Evolutionary conservation across 2,329 filamentous ascomycete species (phyloP).

Genomic region (Tolypocladium cylindrosporum): DNA sequence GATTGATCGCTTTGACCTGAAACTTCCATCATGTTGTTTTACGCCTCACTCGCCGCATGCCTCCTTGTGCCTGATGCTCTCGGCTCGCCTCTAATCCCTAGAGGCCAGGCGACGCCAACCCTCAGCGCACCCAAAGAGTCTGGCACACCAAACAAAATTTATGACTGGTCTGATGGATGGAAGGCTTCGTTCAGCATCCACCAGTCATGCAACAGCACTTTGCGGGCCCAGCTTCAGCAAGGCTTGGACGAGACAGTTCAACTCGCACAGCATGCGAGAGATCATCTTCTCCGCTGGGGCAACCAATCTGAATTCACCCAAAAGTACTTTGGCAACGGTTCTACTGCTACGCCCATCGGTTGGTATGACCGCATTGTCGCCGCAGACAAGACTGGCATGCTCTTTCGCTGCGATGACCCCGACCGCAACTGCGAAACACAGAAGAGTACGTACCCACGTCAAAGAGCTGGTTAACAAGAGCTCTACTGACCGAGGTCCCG

Average conservation of each 20-base stretch:
- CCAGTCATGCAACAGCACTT: too few species aligned
- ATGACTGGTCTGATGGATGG: too few species aligned
- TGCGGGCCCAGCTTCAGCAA: too few species aligned
- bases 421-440: slow-evolving; percentile 52
- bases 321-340: slow-evolving; percentile 56
- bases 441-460: slow-evolving; percentile 23
- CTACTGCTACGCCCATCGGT: slow-evolving; percentile 48
- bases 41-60: slow-evolving; percentile 22
- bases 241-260: too few species aligned
- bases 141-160: too few species aligned
- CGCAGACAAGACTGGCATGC: slow-evolving; percentile 43
- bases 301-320: slow-evolving; percentile 47
- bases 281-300: slow-evolving; percentile 50
- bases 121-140: too few species aligned
- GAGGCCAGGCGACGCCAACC: too few species aligned
- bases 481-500: neutral
- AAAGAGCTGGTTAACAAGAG: neutral
- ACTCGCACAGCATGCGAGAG: slow-evolving; percentile 18
- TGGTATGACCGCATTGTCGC: slow-evolving; percentile 51
- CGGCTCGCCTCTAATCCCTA: too few species aligned
- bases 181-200: too few species aligned
- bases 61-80: too few species aligned
- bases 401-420: slow-evolving; percentile 58
- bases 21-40: too few species aligned
- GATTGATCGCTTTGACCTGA: slow-evolving; percentile 8